These are phyloP conservation scores for Halenospora varia DNA, from an alignment of 495 filamentous ascomycete species.

Conservation along the genomic window DNA sequence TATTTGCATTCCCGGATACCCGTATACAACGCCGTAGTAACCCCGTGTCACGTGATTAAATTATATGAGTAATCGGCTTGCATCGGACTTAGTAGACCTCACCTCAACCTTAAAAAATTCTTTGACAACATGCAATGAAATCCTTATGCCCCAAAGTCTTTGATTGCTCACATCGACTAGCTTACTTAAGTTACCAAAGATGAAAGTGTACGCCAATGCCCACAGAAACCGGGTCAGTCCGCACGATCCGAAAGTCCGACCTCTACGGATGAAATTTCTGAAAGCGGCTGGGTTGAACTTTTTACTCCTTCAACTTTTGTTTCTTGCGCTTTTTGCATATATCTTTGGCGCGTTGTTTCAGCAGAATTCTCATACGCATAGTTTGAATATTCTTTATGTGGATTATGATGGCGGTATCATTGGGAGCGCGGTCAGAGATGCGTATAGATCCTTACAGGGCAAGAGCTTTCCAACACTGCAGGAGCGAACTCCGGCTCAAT, in stretches of 20 bases:
- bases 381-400: conserved; percentile 42
- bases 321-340: conserved; percentile 42
- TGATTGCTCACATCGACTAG: too few relatives aligned
- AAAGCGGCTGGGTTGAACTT: conserved; percentile 25
- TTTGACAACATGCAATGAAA: too few relatives aligned
- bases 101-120: too few relatives aligned
- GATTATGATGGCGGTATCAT: conserved; percentile 49
- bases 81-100: too few relatives aligned
- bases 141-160: too few relatives aligned
- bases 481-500: conserved; percentile 27
- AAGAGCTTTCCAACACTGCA: conserved; percentile 37
- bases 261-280: conserved; percentile 5
- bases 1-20: too few relatives aligned
- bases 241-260: neutral
- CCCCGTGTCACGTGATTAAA: too few relatives aligned
- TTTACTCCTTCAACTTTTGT: conserved; percentile 33
- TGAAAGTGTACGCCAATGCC: neutral
- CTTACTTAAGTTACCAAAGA: too few relatives aligned
- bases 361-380: conserved; percentile 33
- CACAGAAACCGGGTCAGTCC: neutral
- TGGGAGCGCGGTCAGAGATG: conserved; percentile 35
- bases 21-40: too few relatives aligned
- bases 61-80: too few relatives aligned
- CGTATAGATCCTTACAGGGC: conserved; percentile 36
- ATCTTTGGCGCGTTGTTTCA: conserved; percentile 44